Base-by-base conservation (phyloP, 768 basidiomycete species). In the Mrakia hoshinonis region DNA sequence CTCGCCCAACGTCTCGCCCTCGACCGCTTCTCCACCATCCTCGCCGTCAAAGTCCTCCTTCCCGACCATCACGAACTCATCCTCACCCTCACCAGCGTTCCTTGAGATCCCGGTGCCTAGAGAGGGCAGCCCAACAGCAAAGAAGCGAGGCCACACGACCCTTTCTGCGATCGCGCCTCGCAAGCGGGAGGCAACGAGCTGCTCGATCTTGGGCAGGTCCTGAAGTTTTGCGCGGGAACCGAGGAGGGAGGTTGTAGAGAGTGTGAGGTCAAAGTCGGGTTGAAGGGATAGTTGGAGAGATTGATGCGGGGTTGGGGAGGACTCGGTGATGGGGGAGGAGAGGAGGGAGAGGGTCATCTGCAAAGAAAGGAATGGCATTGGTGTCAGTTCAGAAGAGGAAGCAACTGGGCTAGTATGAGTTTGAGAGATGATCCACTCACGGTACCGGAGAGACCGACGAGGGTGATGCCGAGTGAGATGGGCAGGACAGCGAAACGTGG, bases 181-280 rank as follows among this genome's bases (percentile, higher is more conserved):
- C 0, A 96, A 85, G 79, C 95, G 90, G 74, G 88, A 85, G 74
- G 90, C 85, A 64, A 99, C 91, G 64, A 99, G 83, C 78, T 99
- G 94, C 75, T 98, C 94, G 20, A 98, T 82, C 79, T 99, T 99
- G 31, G 96, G 95, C 0, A 99, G 90, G 77, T 99, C 93, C 72
- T 92, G 92, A 1, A 99, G 84, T 80, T 97, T 96, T n/a, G 96
- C 94, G 55, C 95, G 87, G 74, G 91, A 93, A 24, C 96, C 96
- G 82, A 98, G 87, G 4, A 97, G 84, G 34, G 93, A 97, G 9
- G 87, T 91, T 13, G 91, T 93, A 63, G 88, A 86, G 52, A 99
- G 83, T 75, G 89, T 87, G 24, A 99, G 86, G 20, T 86, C 86
- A 76, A 99, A 96, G 76, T 91, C 87, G 1, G 92, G 89, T 31